phyloP scores from a whole-genome alignment of 2,329 filamentous ascomycete species.

The Colletotrichum noveboracense region DNA sequence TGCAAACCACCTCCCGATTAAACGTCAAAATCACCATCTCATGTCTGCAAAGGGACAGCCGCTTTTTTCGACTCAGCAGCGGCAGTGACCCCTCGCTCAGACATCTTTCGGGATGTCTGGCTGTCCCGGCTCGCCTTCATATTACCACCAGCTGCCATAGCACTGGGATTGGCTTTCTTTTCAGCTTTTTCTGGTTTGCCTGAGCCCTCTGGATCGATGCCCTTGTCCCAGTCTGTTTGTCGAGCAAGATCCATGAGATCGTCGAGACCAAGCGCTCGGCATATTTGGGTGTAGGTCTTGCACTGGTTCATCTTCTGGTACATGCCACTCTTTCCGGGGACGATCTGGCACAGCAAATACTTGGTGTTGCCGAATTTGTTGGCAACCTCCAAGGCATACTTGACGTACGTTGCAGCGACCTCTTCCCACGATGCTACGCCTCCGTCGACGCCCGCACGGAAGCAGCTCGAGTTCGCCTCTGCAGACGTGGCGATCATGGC shows the following conservation, averaged over 20 bases:
- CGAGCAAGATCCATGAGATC: constrained; percentile 68
- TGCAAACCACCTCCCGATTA: background rate
- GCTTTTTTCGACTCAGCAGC: constrained; percentile 22
- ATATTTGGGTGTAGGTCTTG: constrained; percentile 75
- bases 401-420: constrained; percentile 78
- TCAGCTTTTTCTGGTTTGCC: constrained; percentile 39
- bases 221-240: constrained; percentile 68
- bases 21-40: background rate
- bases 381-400: constrained; percentile 74
- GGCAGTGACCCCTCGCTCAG: constrained; percentile 33
- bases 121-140: constrained; percentile 36
- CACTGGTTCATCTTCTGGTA: constrained; percentile 67
- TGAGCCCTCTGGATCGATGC: constrained; percentile 57
- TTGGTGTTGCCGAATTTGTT: constrained; percentile 95
- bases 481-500: constrained; percentile 97
- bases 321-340: constrained; percentile 76
- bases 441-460: constrained; percentile 72
- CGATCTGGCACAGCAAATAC: constrained; percentile 82
- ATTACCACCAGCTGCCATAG: constrained; percentile 54
- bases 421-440: constrained; percentile 77
- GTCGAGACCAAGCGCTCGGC: constrained; percentile 68
- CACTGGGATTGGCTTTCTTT: constrained; percentile 39
- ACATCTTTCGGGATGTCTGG: constrained; percentile 27
- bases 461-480: constrained; percentile 90
- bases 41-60: constrained; percentile 25